Evolutionary conservation across 2,329 filamentous ascomycete genomes (phyloP), one percentile per base, ranked within the genome.

Genomic region (Chaetomium sp.): DNA sequence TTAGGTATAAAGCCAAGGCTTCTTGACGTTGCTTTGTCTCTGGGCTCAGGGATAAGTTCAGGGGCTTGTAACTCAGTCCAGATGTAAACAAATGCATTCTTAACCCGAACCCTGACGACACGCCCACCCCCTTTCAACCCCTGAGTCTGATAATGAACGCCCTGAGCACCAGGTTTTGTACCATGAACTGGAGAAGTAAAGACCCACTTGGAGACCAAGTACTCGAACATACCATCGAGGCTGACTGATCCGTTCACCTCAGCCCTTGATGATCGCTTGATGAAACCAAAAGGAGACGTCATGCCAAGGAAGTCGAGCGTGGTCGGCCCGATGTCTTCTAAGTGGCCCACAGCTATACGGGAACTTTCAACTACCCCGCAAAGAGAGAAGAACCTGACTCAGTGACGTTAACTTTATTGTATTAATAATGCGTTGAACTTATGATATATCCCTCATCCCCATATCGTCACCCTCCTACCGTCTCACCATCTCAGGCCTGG

Each of bases 331-430:
- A 47, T 47, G 45, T 47, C 45, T 4, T 47, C 45, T 4, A 47
- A 47, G 7, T 47, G 45, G 45, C 45, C 45, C 45, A 47, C 45
- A n/a, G 38, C 45, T 7, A 47, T 23, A 47, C 45, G 45, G 12
- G 45, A 47, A 23, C 45, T 47, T 42, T 42, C 38, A 47, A 12
- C 45, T 47, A 47, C 45, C 45, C 45, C 45, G 45, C 45, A 47
- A 42, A 16, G 19, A 19, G 7, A 21, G 33, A 47, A 47, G 45
- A 47, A 23, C 45, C 19, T 47, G 45, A 47, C n/a, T 47, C 45
- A 23, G 21, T 9, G 9, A 3, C 3, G 8, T 47, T 47, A 5
- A 47, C n/a, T 23, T 23, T n/a, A 47, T 47, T 12, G 45, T 23
- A 47, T 47, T 47, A 47, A 47, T 47, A 47, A 47, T 47, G 45